Base-by-base conservation (phyloP, 2,329 filamentous ascomycete species). In the Ceratocystis albifundus region DNA sequence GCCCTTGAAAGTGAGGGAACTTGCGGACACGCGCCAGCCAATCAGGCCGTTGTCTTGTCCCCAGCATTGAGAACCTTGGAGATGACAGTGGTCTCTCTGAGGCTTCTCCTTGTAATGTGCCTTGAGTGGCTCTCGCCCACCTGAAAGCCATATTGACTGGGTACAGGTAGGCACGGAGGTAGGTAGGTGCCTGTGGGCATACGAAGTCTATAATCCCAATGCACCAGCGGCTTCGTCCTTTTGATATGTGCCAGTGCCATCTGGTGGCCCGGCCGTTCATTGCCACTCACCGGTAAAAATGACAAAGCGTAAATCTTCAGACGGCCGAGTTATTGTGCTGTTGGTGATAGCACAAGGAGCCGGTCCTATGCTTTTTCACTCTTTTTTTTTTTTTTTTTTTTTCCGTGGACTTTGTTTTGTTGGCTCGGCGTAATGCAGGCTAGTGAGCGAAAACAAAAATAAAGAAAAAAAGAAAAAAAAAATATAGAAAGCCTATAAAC, bases 141-240 rank as follows among this genome's bases (percentile, higher is more conserved):
- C 55, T 59, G 55, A 59, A 59, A 59, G 55, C 55, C 55, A 59
- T 59, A 59, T 59, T 59, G 55, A n/a, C 55, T 59, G 28, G 55
- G 55, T 30, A 59, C 10, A 53, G 8, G 7, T 53, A 41, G 10
- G 36, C 36, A 15, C 10, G 3, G 4, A 41, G 36, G 10, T 15
- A 41, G 36, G 10, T 4, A 41, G 36, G 12, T 41, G 36, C 36
- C 36, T 41, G 36, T 59, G 55, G 20, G 32, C 55, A 59, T 59
- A 59, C 55, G 55, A 59, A 59, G 25, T n/a, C 55, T 59, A 32
- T 28, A 59, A 32, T 59, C 28, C 55, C 55, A 22, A 59, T 59
- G 55, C 55, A 25, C 32, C 28, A 41, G 36, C 36, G 36, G 55
- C n/a, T 59, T 59, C 7, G 55, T 32, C 3, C 55, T 28, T 28